Evolutionary conservation across 2,329 filamentous ascomycete genomes (phyloP).

Genomic region (Penicillium sp.): DNA sequence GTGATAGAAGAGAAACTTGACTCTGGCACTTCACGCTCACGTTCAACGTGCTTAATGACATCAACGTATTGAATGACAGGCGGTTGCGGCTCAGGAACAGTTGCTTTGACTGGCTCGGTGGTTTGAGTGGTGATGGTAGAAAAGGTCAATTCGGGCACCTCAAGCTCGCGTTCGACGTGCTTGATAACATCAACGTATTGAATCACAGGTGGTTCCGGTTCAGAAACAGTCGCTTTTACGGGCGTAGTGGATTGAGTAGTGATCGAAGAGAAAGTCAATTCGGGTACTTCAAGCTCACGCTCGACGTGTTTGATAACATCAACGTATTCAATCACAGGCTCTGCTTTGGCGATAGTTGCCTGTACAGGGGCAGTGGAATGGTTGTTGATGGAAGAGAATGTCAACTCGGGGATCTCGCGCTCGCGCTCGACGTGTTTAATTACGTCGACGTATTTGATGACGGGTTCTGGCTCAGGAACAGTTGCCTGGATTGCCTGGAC

Average conservation of each 20-base stretch:
- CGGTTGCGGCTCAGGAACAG: slow-evolving; percentile 19
- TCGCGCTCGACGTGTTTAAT: slow-evolving; percentile 14
- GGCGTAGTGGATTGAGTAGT: slow-evolving; percentile 29
- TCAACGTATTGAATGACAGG: slow-evolving; percentile 2
- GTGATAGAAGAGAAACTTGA: slow-evolving; percentile 33
- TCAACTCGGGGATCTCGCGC: slow-evolving; percentile 19
- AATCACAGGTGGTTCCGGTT: slow-evolving; percentile 17
- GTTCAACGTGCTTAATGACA: slow-evolving; percentile 9
- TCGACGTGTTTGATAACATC: slow-evolving; percentile 14
- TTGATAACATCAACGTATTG: slow-evolving; percentile 8
- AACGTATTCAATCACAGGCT: slow-evolving; percentile 14
- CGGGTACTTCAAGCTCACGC: slow-evolving; percentile 14
- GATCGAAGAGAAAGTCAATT: slow-evolving; percentile 33
- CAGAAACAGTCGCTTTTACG: slow-evolving; percentile 20
- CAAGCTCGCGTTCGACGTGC: slow-evolving; percentile 14
- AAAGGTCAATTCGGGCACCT: slow-evolving; percentile 24
- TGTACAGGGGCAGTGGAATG: slow-evolving; percentile 28
- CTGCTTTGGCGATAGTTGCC: slow-evolving; percentile 21
- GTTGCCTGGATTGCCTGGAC: slow-evolving; percentile 5
- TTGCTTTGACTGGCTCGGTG: slow-evolving; percentile 26
- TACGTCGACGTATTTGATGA: slow-evolving; percentile 11
- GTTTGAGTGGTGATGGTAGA: slow-evolving; percentile 33
- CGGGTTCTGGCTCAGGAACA: slow-evolving; percentile 19
- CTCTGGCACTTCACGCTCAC: slow-evolving; percentile 13
- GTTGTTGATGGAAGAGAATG: slow-evolving; percentile 32